These are phyloP conservation scores for Beta corolliflora DNA, from an alignment of 179 eudicot genomes.

Conservation along the genomic window DNA sequence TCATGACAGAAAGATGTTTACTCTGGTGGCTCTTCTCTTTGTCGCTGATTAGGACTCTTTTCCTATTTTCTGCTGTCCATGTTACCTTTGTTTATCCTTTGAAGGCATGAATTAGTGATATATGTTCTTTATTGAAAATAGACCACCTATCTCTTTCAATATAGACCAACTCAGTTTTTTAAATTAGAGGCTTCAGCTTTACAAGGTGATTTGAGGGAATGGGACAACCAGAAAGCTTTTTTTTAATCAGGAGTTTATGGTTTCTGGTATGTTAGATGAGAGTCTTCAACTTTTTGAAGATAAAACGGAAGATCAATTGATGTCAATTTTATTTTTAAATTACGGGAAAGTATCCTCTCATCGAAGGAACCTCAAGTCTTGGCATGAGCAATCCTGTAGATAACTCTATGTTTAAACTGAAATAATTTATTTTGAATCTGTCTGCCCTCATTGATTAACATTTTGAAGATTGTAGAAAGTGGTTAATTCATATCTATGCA, in stretches of 20 bases:
- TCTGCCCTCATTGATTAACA: too few relatives aligned
- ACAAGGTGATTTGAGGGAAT: constrained; percentile 5
- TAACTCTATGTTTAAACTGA: too few relatives aligned
- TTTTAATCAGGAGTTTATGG: background rate
- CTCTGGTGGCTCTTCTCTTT: background rate
- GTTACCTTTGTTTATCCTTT: background rate
- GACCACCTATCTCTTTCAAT: background rate
- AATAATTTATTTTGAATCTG: too few relatives aligned
- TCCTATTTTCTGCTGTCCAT: background rate
- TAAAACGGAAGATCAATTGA: background rate
- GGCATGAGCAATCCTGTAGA: background rate
- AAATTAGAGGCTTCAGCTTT: background rate
- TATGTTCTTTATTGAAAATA: background rate
- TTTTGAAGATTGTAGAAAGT: too few relatives aligned
- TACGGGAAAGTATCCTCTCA: background rate
- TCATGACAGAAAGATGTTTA: background rate
- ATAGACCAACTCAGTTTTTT: background rate
- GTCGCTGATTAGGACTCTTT: background rate
- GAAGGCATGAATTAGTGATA: background rate
- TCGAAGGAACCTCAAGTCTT: background rate
- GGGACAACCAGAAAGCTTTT: background rate
- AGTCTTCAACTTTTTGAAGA: background rate
- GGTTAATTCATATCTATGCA: too few relatives aligned
- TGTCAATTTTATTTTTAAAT: background rate
- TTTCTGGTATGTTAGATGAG: background rate